Evolutionary conservation across 306 rosid genomes (phyloP).

Genomic region (Lupinus albus): DNA sequence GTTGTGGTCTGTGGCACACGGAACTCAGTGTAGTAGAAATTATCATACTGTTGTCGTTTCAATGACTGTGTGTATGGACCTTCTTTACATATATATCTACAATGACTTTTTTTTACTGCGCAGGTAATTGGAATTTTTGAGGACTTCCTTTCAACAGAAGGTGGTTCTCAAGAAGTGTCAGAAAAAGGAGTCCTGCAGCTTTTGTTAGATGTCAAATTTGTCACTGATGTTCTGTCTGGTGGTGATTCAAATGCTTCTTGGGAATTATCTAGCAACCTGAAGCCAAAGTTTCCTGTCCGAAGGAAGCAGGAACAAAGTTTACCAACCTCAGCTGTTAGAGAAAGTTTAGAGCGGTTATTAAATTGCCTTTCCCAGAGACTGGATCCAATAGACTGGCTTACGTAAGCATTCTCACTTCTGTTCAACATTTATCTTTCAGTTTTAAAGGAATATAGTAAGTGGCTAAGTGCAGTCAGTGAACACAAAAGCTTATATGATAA

Average conservation of each 20-base stretch:
- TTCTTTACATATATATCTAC: slow-evolving; percentile 17
- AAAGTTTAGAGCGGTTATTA: slow-evolving; percentile 63
- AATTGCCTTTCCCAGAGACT: slow-evolving; percentile 73
- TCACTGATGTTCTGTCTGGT: slow-evolving; percentile 86
- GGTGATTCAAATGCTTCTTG: slow-evolving; percentile 64
- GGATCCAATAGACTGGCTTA: slow-evolving; percentile 99
- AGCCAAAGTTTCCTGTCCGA: slow-evolving; percentile 58
- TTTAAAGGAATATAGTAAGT: slow-evolving; percentile 14
- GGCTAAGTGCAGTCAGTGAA: not conserved
- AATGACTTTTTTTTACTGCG: slow-evolving; percentile 38
- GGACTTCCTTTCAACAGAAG: slow-evolving; percentile 61
- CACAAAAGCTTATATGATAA: slow-evolving; percentile 20
- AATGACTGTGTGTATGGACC: slow-evolving; percentile 5
- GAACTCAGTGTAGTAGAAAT: not conserved
- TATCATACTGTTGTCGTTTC: not conserved
- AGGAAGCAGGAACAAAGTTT: slow-evolving; percentile 71
- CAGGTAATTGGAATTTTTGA: slow-evolving; percentile 80
- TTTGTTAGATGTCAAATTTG: slow-evolving; percentile 85
- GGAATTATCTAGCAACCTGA: slow-evolving; percentile 51
- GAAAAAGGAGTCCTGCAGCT: slow-evolving; percentile 94
- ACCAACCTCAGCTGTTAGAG: slow-evolving; percentile 63
- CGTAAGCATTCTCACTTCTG: slow-evolving; percentile 61
- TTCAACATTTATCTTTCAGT: slow-evolving; percentile 3
- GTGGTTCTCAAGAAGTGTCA: slow-evolving; percentile 68
- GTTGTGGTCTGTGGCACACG: not conserved